phyloP scores from a whole-genome alignment of 352 stramenopile genomes.

The Phytophthora fragariaefolia region DNA sequence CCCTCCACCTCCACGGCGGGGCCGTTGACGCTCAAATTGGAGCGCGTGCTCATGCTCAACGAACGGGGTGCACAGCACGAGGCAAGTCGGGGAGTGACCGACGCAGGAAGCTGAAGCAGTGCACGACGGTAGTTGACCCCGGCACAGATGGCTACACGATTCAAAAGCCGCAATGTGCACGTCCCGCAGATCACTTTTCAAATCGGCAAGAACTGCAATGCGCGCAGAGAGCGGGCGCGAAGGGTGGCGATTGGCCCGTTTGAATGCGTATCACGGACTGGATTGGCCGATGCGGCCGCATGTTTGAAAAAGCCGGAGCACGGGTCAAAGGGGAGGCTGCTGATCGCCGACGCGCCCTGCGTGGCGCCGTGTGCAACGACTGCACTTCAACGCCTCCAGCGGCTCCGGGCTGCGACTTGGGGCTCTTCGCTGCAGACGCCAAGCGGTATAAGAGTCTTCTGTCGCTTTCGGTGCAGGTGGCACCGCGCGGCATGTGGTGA shows the following conservation, averaged over 20 bases:
- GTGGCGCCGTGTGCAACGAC: slow-evolving; percentile 3
- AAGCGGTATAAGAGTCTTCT: not conserved
- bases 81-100: slow-evolving; percentile 31
- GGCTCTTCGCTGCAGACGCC: too few relatives aligned
- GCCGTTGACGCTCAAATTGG: slow-evolving; percentile 36
- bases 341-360: slow-evolving; percentile 27
- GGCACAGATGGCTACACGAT: slow-evolving; percentile 8
- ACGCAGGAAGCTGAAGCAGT: not conserved
- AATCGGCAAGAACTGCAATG: slow-evolving; percentile 25
- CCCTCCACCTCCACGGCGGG: slow-evolving; percentile 12
- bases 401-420: too few relatives aligned
- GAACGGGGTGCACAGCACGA: not conserved
- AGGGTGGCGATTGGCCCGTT: slow-evolving; percentile 19
- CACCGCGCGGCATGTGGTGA: not conserved
- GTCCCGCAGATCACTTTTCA: slow-evolving; percentile 25
- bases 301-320: slow-evolving; percentile 3
- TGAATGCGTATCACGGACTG: slow-evolving; percentile 5
- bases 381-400: not conserved
- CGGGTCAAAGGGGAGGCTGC: slow-evolving; percentile 1
- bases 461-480: not conserved
- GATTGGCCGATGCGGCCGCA: slow-evolving; percentile 7
- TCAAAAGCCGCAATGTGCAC: slow-evolving; percentile 20
- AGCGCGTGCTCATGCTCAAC: slow-evolving; percentile 27
- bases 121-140: not conserved
- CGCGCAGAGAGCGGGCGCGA: not conserved